A percentile compares a stretch with the other conserved stretches of the same genome.
These are phyloP conservation scores for Calonectria montana DNA, from an alignment of 2,329 filamentous ascomycete species.

Conservation along the genomic window DNA sequence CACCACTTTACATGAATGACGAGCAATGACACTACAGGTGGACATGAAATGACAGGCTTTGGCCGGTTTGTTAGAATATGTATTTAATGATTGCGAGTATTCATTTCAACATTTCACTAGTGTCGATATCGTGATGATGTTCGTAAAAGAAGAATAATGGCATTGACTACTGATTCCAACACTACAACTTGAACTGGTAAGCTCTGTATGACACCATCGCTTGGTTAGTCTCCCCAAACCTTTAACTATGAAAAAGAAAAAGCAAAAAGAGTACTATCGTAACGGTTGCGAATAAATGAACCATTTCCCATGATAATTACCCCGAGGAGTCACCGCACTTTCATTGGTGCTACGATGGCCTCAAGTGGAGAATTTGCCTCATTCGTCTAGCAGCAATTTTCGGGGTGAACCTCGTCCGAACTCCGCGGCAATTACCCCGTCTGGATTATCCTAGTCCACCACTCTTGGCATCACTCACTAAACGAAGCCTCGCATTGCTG, in stretches of 20 bases:
- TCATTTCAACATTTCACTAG: neutral
- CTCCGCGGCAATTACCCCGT: neutral
- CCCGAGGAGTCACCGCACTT: neutral
- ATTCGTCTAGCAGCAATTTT: neutral
- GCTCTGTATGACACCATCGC: neutral
- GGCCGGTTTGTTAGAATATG: neutral
- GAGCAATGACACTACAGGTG: neutral
- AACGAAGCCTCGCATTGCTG: neutral
- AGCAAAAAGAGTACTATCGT: neutral
- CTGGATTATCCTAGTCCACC: neutral
- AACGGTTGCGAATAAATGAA: neutral
- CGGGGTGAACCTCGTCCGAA: neutral
- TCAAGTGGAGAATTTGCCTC: neutral
- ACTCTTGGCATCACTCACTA: neutral
- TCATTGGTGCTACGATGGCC: neutral
- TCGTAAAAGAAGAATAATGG: too few species aligned
- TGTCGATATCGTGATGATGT: neutral
- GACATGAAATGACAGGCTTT: neutral
- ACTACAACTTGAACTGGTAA: too few species aligned
- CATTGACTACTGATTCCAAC: too few species aligned
- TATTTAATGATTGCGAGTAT: neutral
- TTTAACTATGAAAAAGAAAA: too few species aligned
- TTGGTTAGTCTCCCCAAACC: neutral
- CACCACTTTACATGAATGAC: neutral
- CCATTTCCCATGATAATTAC: neutral